Evolutionary conservation across 345 rosid genomes (phyloP).

Genomic region (Euphorbia peplus): DNA sequence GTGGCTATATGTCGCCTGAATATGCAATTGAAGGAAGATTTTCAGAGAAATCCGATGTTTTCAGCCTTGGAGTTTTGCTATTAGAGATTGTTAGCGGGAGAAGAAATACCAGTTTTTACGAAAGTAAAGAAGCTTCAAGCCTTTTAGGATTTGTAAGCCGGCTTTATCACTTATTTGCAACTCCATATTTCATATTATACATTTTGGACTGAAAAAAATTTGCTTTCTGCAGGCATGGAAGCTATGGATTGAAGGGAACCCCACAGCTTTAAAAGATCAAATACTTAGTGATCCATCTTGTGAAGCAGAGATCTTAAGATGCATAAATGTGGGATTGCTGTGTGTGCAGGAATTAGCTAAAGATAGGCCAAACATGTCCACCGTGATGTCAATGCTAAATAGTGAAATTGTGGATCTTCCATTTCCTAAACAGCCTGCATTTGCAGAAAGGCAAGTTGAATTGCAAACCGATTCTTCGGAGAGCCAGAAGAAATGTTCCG

Average conservation of each 20-base stretch:
- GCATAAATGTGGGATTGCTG: constrained; percentile 9
- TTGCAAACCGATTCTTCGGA: background rate
- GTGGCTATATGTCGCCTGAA: constrained; percentile 23
- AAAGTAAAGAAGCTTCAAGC: background rate
- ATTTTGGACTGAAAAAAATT: too few relatives aligned
- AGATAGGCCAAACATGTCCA: constrained; percentile 15
- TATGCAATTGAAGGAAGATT: constrained; percentile 19
- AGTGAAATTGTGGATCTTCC: constrained; percentile 12
- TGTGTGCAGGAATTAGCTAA: constrained; percentile 15
- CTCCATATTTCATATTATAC: too few relatives aligned
- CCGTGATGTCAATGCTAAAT: constrained; percentile 9
- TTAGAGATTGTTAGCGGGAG: constrained; percentile 18
- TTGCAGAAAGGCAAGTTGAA: background rate
- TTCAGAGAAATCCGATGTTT: constrained; percentile 20
- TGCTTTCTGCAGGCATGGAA: constrained; percentile 13
- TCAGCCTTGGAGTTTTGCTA: constrained; percentile 19
- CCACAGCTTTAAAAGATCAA: background rate
- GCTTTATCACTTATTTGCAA: too few relatives aligned
- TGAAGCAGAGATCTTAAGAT: background rate
- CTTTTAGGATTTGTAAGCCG: constrained; percentile 16
- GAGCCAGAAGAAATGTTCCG: background rate
- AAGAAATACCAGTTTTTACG: constrained; percentile 6
- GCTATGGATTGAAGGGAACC: constrained; percentile 12
- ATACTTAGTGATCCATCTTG: background rate
- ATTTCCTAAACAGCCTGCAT: constrained; percentile 14